These are phyloP conservation scores for Colletotrichum tamarilloi DNA, from an alignment of 2,329 filamentous ascomycete genomes.

Conservation along the genomic window DNA sequence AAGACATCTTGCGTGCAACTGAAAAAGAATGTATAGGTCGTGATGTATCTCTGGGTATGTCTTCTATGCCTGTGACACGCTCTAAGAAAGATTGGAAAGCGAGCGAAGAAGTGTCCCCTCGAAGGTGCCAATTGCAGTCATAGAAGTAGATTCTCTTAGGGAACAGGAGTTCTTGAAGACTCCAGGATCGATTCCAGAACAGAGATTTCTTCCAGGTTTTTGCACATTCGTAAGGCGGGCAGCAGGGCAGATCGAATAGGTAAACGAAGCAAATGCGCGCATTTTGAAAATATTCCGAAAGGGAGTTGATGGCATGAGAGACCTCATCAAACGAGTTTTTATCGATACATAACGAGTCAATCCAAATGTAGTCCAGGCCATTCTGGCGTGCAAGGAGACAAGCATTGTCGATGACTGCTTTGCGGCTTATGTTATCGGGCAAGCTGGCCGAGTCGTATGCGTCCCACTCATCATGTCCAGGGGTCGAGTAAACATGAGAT, in stretches of 20 bases:
- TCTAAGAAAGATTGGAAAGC: not conserved
- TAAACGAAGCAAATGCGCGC: slow-evolving; percentile 4
- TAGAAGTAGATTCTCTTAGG: slow-evolving; percentile 1
- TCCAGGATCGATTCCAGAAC: slow-evolving; percentile 15
- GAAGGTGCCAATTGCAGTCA: not conserved
- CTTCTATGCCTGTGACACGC: not conserved
- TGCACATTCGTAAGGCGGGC: not conserved
- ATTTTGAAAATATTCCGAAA: not conserved
- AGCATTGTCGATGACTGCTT: not conserved
- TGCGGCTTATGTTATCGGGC: not conserved
- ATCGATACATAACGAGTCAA: not conserved
- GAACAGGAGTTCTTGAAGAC: slow-evolving; percentile 1
- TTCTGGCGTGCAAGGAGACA: not conserved
- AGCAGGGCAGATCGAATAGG: not conserved
- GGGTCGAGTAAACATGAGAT: slow-evolving; percentile 7
- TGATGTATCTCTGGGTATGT: not conserved
- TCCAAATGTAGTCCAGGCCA: not conserved
- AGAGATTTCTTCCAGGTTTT: not conserved
- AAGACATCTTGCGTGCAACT: slow-evolving; percentile 2
- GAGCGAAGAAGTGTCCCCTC: not conserved
- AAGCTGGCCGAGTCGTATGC: not conserved
- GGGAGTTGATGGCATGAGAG: not conserved
- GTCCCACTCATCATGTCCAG: slow-evolving; percentile 4
- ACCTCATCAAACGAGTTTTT: not conserved
- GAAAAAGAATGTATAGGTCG: not conserved